These are phyloP conservation scores for Paracamarosporium sp. DNA, from an alignment of 2,329 filamentous ascomycete genomes.

Conservation along the genomic window DNA sequence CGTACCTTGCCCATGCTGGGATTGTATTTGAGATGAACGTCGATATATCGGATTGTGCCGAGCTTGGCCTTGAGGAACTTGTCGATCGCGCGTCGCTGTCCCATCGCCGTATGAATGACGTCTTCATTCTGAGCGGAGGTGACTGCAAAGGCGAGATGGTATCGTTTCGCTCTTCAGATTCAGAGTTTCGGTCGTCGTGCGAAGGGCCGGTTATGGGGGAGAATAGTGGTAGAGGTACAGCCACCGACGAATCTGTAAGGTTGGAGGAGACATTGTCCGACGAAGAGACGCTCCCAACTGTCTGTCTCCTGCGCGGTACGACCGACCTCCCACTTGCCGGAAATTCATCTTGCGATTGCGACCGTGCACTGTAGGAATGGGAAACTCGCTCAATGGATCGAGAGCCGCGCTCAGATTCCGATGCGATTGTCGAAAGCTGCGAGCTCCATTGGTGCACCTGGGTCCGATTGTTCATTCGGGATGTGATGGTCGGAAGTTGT, in stretches of 20 bases:
- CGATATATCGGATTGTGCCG: constrained; percentile 43
- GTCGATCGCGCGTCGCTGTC: constrained; percentile 41
- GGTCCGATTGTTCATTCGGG: constrained; percentile 47
- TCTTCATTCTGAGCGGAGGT: constrained; percentile 45
- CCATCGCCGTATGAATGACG: constrained; percentile 43
- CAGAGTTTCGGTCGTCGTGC: constrained; percentile 39
- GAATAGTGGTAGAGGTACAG: constrained; percentile 45
- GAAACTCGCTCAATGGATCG: constrained; percentile 40
- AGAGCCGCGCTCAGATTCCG: constrained; percentile 45
- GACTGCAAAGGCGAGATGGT: constrained; percentile 48
- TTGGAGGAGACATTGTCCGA: constrained; percentile 39
- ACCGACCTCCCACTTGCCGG: constrained; percentile 25
- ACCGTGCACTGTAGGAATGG: constrained; percentile 38
- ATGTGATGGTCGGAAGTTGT: constrained; percentile 36
- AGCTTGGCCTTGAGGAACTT: constrained; percentile 43
- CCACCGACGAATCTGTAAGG: constrained; percentile 40
- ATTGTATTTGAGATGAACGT: constrained; percentile 44
- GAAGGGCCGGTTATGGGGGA: constrained; percentile 32
- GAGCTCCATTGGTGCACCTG: constrained; percentile 49
- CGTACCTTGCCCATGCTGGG: constrained; percentile 47
- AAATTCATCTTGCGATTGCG: constrained; percentile 41
- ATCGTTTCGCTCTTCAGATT: constrained; percentile 40
- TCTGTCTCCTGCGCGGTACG: constrained; percentile 38
- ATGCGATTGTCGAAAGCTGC: constrained; percentile 47
- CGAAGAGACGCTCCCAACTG: constrained; percentile 42